A percentile compares a stretch with the other conserved stretches of the same genome.
These are phyloP conservation scores for Bolboschoenoplectus hybrid DNA, from an alignment of 202 grass and related monocot genomes.

Conservation along the genomic window DNA sequence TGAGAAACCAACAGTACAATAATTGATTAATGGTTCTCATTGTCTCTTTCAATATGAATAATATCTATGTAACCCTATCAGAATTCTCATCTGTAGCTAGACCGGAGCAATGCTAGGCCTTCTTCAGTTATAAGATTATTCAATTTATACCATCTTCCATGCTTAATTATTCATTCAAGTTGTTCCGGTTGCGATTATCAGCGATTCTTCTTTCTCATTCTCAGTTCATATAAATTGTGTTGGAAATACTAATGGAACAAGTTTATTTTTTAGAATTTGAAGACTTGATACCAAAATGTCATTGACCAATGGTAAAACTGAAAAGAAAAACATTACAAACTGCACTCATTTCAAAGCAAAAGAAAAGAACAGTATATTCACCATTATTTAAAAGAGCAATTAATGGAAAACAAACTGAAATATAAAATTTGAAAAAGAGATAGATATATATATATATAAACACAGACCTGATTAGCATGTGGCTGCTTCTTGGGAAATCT, in stretches of 20 bases:
- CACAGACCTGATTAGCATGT: conserved; percentile 28
- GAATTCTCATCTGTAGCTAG: neutral
- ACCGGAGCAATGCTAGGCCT: neutral
- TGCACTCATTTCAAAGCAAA: neutral
- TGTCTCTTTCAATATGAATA: neutral
- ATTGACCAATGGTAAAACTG: neutral
- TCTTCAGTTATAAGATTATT: neutral
- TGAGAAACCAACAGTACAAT: neutral
- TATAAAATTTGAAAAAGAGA: neutral
- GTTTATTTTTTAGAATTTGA: neutral
- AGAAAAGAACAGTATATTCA: neutral
- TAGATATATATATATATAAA: neutral
- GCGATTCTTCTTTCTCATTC: neutral
- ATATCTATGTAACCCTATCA: neutral
- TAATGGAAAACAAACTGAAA: neutral
- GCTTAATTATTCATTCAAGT: neutral
- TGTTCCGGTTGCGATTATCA: neutral
- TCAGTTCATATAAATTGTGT: neutral
- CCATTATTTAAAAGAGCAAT: neutral
- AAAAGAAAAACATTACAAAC: neutral
- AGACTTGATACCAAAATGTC: neutral
- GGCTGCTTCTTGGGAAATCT: neutral
- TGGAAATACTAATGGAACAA: neutral
- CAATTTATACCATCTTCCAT: neutral
- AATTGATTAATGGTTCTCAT: neutral